Evolutionary conservation across 805 yeast genomes (phyloP), one percentile per base, ranked within the genome.

Genomic region (Monosporozyma unispora): DNA sequence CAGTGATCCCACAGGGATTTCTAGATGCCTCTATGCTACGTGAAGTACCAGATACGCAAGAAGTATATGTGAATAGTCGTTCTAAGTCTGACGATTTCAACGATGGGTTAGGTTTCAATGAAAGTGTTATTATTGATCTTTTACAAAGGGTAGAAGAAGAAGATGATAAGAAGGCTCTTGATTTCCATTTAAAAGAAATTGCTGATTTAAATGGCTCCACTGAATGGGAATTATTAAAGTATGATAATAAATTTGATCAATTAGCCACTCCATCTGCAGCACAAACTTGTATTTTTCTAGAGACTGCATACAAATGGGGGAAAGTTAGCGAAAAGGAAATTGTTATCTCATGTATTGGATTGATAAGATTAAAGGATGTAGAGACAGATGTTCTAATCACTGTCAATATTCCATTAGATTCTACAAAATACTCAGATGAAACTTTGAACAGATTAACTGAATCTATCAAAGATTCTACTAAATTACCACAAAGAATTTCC

Each of bases 1-100:
- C 80, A 0, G 66, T 64, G 3, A 51, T 89, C 4, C 96, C 96
- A 0, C 50, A 56, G 1, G 77, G 76, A 0, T 72, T 83, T 45
- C 60, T 83, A 1, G 97, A 93, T 64, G 96, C 89, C 0, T 84
- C 96, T 1, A 64, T 71, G 35, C 62, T 90, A 45, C 71, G 99
- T 50, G 87, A 87, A 52, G 79, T 93, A 3, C 98, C 99, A 0
- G 97, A 93, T 60, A 81, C 89, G 1, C 98, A 93, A 63, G 99
- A 91, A 64, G 96, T 91, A 23, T 93, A 77, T 64, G 79, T 90
- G 3, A 75, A 74, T 46, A 59, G 66, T 12, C 57, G 70, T 6
- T 52, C 52, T 3, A 48, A 45, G 14, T 44, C 54, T 22, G 66
- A 66, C 43, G 59, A 70, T 11, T 54, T 67, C 12, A 68, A 62